Conservation (phyloP, 495 filamentous ascomycete genomes). For the Lichina pygmaea region DNA sequence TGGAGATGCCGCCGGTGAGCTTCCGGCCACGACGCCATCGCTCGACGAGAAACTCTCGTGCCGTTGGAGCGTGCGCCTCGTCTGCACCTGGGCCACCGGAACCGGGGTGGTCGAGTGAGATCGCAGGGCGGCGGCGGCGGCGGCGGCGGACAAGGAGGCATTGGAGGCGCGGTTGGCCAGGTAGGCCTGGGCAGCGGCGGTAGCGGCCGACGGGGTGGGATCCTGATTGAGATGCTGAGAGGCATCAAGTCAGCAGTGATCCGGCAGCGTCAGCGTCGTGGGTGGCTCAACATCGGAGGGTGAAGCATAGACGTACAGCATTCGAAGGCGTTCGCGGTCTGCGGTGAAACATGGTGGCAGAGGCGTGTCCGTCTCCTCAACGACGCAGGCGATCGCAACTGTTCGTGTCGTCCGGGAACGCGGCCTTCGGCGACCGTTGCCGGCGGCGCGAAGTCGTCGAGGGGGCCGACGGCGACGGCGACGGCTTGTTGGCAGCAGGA, state of each 20-base stretch:
- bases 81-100: conserved; percentile 54
- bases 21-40: conserved; percentile 19
- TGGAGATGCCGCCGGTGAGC: conserved; percentile 14
- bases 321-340: neutral
- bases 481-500: too few relatives aligned
- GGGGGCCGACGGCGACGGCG: too few relatives aligned
- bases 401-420: too few relatives aligned
- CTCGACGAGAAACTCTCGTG: conserved; percentile 48
- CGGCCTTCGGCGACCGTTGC: too few relatives aligned
- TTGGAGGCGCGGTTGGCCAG: conserved; percentile 34
- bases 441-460: too few relatives aligned
- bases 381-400: too few relatives aligned
- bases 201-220: conserved; percentile 40
- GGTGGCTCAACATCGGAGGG: neutral
- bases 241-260: neutral
- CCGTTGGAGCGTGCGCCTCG: conserved; percentile 57
- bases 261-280: neutral
- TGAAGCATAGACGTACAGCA: neutral
- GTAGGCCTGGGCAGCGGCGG: conserved; percentile 61
- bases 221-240: conserved; percentile 10
- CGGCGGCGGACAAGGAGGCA: conserved; percentile 47
- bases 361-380: too few relatives aligned
- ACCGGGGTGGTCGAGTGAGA: conserved; percentile 50
- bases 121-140: conserved; percentile 59
- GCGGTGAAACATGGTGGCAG: neutral